Conservation (phyloP, 257 asterid species). For the Salvia hispanica region DNA sequence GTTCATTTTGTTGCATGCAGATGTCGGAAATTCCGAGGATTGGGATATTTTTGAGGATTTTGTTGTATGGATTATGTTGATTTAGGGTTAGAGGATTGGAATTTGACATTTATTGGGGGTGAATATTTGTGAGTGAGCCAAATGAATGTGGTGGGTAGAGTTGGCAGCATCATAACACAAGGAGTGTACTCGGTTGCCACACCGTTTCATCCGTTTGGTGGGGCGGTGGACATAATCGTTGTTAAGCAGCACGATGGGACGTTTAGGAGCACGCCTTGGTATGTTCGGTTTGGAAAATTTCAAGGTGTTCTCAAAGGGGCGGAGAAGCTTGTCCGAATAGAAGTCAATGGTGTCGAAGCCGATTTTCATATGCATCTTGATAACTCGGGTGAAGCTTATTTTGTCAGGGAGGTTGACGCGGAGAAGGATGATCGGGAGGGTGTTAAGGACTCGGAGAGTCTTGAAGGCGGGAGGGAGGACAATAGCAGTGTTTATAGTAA, state of each 20-base stretch:
- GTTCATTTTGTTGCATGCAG: slow-evolving; percentile 51
- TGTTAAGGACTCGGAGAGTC: slow-evolving; percentile 43
- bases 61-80: slow-evolving; percentile 28
- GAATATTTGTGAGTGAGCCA: slow-evolving; percentile 35
- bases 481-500: slow-evolving; percentile 30
- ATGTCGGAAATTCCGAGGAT: slow-evolving; percentile 36
- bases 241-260: slow-evolving; percentile 84
- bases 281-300: slow-evolving; percentile 88
- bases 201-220: slow-evolving; percentile 96
- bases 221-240: slow-evolving; percentile 83
- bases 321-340: slow-evolving; percentile 75
- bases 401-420: slow-evolving; percentile 60
- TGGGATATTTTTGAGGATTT: slow-evolving; percentile 22
- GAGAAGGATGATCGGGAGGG: slow-evolving; percentile 45
- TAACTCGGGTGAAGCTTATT: slow-evolving; percentile 89
- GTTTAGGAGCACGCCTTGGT: slow-evolving; percentile 89
- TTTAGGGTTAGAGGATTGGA: slow-evolving; percentile 26
- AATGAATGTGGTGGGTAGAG: slow-evolving; percentile 88
- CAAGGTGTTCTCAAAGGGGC: slow-evolving; percentile 92
- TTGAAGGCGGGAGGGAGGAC: slow-evolving; percentile 38
- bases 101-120: background rate
- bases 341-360: slow-evolving; percentile 83
- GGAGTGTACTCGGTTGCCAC: slow-evolving; percentile 91
- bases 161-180: slow-evolving; percentile 70
- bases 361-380: slow-evolving; percentile 83